These are phyloP conservation scores for Populus hybrid DNA, from an alignment of 441 rosid genomes.

Conservation along the genomic window DNA sequence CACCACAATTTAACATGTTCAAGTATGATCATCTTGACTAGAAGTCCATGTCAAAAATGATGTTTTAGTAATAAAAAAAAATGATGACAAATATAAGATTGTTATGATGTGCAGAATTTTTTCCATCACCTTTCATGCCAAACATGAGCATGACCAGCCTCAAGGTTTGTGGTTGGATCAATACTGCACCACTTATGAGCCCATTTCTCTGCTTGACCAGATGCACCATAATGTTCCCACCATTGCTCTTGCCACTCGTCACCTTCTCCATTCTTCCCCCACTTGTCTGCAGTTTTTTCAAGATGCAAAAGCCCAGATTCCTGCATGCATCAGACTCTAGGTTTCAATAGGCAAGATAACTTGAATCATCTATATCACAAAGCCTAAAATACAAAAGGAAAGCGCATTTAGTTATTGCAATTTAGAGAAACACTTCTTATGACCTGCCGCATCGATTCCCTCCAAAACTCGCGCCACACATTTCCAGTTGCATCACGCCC, in stretches of 20 bases:
- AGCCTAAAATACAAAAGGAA: background rate
- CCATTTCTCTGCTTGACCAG: conserved; percentile 91
- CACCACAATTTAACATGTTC: background rate
- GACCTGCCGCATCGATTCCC: conserved; percentile 89
- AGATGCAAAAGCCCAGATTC: conserved; percentile 64
- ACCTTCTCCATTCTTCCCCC: conserved; percentile 86
- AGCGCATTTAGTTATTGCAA: background rate
- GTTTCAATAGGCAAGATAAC: background rate
- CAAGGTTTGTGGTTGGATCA: conserved; percentile 73
- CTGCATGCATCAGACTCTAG: conserved; percentile 32
- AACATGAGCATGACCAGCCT: conserved; percentile 91
- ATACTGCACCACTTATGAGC: conserved; percentile 96
- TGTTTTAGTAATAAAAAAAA: conserved; percentile 2
- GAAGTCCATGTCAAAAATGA: background rate
- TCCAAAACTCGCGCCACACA: conserved; percentile 92
- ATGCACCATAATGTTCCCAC: conserved; percentile 89
- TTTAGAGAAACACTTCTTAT: conserved; percentile 17
- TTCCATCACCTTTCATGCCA: conserved; percentile 89
- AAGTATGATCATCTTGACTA: too few relatives aligned
- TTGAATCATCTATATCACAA: background rate
- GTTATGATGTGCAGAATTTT: background rate
- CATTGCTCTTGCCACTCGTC: conserved; percentile 96
- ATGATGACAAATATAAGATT: background rate
- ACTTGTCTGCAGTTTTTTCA: conserved; percentile 89
- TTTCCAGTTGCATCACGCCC: conserved; percentile 84